phyloP scores from a whole-genome alignment of 306 rosid species.

The Aeschynomene evenia region DNA sequence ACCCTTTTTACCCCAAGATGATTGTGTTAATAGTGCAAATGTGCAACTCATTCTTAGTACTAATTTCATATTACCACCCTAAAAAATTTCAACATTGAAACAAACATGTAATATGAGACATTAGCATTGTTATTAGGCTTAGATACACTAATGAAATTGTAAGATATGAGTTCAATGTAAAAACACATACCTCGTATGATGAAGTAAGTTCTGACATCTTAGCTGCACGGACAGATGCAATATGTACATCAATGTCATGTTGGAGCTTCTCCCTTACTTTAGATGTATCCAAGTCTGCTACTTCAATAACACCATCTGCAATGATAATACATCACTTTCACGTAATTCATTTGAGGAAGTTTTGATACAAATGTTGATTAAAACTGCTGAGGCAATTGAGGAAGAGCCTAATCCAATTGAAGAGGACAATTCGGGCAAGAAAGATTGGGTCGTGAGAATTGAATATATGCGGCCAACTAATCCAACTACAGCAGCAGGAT shows the following conservation, averaged over 20 bases:
- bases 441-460: too few relatives aligned
- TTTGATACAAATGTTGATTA: too few relatives aligned
- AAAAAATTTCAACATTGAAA: neutral
- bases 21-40: neutral
- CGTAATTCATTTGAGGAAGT: conserved; percentile 18
- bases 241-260: conserved; percentile 80
- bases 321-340: conserved; percentile 29
- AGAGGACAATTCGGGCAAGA: too few relatives aligned
- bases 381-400: too few relatives aligned
- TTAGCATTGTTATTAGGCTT: neutral
- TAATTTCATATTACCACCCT: neutral
- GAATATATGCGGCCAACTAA: too few relatives aligned
- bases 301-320: conserved; percentile 72
- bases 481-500: too few relatives aligned
- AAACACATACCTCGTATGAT: conserved; percentile 54
- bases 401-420: too few relatives aligned
- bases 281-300: conserved; percentile 76
- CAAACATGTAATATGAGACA: neutral
- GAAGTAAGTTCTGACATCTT: conserved; percentile 71
- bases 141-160: neutral
- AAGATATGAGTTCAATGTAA: conserved; percentile 7
- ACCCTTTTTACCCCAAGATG: neutral
- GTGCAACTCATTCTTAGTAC: neutral
- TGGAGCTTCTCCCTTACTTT: conserved; percentile 76
- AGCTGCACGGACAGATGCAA: conserved; percentile 57